These are phyloP conservation scores for Termitomyces sp. DNA, from an alignment of 768 basidiomycete genomes.

Conservation along the genomic window DNA sequence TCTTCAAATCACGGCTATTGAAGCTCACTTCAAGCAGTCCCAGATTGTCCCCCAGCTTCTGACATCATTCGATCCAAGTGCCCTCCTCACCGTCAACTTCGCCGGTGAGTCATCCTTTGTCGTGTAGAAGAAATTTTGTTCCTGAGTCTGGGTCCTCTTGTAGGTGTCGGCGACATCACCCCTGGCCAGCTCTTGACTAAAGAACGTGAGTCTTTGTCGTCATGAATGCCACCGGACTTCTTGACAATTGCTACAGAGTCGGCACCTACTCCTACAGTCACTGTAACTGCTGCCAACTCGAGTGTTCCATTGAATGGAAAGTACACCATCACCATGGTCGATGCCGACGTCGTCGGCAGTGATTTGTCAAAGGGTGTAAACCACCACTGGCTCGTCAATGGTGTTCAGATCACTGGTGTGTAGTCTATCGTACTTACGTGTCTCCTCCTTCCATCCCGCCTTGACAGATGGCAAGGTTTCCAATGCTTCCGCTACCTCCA, in stretches of 20 bases:
- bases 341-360: constrained; percentile 65
- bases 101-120: constrained; percentile 23
- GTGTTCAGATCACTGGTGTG: constrained; percentile 46
- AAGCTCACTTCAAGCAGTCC: constrained; percentile 65
- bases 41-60: constrained; percentile 62
- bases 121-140: background rate
- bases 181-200: constrained; percentile 58
- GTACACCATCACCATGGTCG: constrained; percentile 73
- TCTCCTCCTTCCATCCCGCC: background rate
- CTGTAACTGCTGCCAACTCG: constrained; percentile 46
- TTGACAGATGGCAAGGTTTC: constrained; percentile 33
- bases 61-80: constrained; percentile 55
- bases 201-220: constrained; percentile 42
- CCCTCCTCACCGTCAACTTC: constrained; percentile 53
- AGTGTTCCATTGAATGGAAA: constrained; percentile 41
- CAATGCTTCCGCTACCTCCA: constrained; percentile 38
- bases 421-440: background rate
- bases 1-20: constrained; percentile 52
- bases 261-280: constrained; percentile 48
- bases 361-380: constrained; percentile 57
- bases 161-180: constrained; percentile 42
- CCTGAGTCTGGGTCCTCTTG: constrained; percentile 2
- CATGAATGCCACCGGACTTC: background rate
- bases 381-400: constrained; percentile 80
- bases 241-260: constrained; percentile 44